Conservation (phyloP, 331 rosid genomes). For the Acacia pycnantha region DNA sequence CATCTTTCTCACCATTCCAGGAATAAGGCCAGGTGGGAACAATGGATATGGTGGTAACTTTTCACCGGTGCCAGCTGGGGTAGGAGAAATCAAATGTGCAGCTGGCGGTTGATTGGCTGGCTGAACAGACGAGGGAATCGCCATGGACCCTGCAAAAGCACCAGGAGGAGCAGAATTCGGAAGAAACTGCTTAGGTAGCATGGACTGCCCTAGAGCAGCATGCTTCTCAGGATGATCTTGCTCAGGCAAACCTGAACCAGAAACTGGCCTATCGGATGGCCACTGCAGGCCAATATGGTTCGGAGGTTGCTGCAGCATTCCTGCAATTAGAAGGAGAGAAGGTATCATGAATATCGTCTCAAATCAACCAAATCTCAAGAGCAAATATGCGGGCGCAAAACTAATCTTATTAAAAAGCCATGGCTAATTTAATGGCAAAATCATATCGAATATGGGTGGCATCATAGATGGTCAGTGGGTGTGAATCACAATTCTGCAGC, state of each 20-base stretch:
- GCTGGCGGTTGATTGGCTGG: constrained; percentile 34
- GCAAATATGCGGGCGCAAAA: constrained; percentile 2
- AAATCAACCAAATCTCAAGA: constrained; percentile 20
- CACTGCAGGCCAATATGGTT: constrained; percentile 57
- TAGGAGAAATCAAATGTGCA: constrained; percentile 55
- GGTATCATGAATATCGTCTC: constrained; percentile 9
- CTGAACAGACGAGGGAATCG: constrained; percentile 69
- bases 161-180: constrained; percentile 56
- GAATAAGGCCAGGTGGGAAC: constrained; percentile 97
- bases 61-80: constrained; percentile 51
- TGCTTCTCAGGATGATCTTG: constrained; percentile 76
- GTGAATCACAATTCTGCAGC: background rate
- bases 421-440: background rate
- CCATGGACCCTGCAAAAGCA: constrained; percentile 63
- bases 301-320: constrained; percentile 48
- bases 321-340: constrained; percentile 43
- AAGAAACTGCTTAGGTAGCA: constrained; percentile 66
- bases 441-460: background rate
- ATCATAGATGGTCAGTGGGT: background rate
- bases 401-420: background rate
- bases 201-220: constrained; percentile 49
- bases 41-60: constrained; percentile 88
- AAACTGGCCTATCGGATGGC: constrained; percentile 70
- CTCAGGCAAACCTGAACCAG: constrained; percentile 53
- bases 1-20: constrained; percentile 89